Conservation (phyloP, 129 eudicot genomes). For the Centella asiatica region DNA sequence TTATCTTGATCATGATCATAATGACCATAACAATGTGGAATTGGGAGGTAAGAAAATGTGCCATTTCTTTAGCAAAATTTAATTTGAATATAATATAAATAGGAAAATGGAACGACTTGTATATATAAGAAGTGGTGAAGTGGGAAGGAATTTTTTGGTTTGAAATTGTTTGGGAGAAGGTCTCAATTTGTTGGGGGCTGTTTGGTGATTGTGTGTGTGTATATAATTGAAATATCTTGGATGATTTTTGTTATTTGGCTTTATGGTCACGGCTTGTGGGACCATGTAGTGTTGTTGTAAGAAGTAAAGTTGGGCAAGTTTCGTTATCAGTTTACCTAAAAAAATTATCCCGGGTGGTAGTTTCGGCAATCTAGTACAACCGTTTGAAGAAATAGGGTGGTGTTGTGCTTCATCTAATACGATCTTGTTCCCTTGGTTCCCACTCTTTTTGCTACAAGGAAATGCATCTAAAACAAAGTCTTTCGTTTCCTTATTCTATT, state of each 20-base stretch:
- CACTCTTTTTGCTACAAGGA: too few relatives aligned
- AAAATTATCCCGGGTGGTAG: not conserved
- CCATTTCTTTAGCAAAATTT: too few relatives aligned
- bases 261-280: not conserved
- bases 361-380: too few relatives aligned
- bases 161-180: constrained; percentile 2
- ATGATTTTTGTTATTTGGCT: not conserved
- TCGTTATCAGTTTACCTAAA: not conserved
- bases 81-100: not conserved
- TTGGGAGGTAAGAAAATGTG: not conserved
- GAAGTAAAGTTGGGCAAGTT: not conserved
- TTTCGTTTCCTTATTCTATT: too few relatives aligned
- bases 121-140: too few relatives aligned
- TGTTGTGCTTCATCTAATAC: too few relatives aligned
- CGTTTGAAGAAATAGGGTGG: too few relatives aligned
- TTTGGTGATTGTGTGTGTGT: not conserved
- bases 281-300: not conserved
- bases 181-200: constrained; percentile 1
- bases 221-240: not conserved
- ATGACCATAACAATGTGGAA: constrained; percentile 1
- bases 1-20: not conserved
- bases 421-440: too few relatives aligned
- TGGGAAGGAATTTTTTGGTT: too few relatives aligned
- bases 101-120: not conserved
- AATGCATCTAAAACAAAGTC: too few relatives aligned